Evolutionary conservation across 768 basidiomycete genomes (phyloP), one percentile per base, ranked within the genome.

Genomic region (Kwoniella pini): DNA sequence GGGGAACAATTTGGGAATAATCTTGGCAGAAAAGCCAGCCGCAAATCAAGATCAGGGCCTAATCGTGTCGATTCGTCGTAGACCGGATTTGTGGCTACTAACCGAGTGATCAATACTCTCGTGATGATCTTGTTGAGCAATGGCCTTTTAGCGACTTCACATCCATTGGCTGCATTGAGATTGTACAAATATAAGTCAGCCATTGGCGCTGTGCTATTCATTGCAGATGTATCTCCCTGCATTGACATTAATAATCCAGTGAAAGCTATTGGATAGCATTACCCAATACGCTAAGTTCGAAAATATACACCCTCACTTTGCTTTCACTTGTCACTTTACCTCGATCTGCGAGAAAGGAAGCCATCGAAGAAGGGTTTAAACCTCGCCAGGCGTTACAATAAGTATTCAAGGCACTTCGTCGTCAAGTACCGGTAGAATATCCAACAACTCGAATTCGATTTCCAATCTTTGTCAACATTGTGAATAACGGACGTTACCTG

Each of bases 61-160:
- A 42, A 11, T 42, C 19, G 12, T 19, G n/a, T 19, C 11, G 44
- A 19, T 43, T 10, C 44, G 24, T 46, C 19, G 19, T 21, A 54
- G 52, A 54, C 52, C 7, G 52, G 52, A 12, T 54, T 54, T 31
- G 27, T 12, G 7, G 15, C 52, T n/a, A 33, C 52, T 4, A 54
- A 54, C 19, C 21, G 38, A 11, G 27, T 50, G 6, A 50, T 50
- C 27, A 31, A 50, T 15, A 19, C 27, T 9, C 30, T 50, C 5
- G 26, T 50, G n/a, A 31, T n/a, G 13, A 30, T 33, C 28, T n/a
- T 50, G n/a, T 15, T 50, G 5, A 15, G 48, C 15, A 50, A 50
- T 31, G 48, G 48, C 10, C 19, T 50, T n/a, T 21, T 50, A 12
- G 48, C 24, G 5, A 50, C 48, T n/a, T 27, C 48, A 15, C 21